Evolutionary conservation across 140 eudicot genomes (phyloP), one percentile per base, ranked within the genome.

Genomic region (Bidens hawaiensis): DNA sequence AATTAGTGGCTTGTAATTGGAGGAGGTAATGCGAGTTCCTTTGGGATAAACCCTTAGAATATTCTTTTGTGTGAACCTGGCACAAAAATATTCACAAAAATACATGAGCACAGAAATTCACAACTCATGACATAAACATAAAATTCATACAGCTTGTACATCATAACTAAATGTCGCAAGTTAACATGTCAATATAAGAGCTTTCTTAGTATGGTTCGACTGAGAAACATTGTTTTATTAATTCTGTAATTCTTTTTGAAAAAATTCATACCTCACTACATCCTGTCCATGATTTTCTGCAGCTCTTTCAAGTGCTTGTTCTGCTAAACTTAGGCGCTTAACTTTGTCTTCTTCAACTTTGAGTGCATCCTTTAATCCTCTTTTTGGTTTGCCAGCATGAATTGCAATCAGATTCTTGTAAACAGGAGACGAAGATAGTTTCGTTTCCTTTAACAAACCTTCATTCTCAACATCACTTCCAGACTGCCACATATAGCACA

Each of bases 21-120:
- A 86, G 33, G 97, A 90, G 56, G 80, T 82, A 62, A 90, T 72
- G 34, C 97, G 78, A 4, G 87, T 79, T 47, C 89, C 94, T 67
- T 83, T 86, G 12, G 97, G 97, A 67, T 81, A 90, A 45, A 90
- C 64, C 71, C 95, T 75, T 43, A 90, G 79, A 58, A 90, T 77
- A 55, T 90, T 86, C 67, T 73, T 76, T 71, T 89, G 95, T 17
- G 95, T 89, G 72, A 86, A 89, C 82, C 97, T 89, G 43, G 4
- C 26, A 42, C 58, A 7, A 2, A 63, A 13, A 28, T 41, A 63
- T 54, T 30, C 43, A 64, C 52, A 45, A 11, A 49, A 0, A 73
- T 17, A 46, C n/a, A 33, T 53, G 22, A 62, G 58, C 19, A 62
- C 14, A 62, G 41, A 62, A 1, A 19, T 54, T 27, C n/a, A 15